Percentiles rank a stretch among this genome's conserved stretches.
Conservation (phyloP, 2,329 filamentous ascomycete species). For the Aspergillus sp. region DNA sequence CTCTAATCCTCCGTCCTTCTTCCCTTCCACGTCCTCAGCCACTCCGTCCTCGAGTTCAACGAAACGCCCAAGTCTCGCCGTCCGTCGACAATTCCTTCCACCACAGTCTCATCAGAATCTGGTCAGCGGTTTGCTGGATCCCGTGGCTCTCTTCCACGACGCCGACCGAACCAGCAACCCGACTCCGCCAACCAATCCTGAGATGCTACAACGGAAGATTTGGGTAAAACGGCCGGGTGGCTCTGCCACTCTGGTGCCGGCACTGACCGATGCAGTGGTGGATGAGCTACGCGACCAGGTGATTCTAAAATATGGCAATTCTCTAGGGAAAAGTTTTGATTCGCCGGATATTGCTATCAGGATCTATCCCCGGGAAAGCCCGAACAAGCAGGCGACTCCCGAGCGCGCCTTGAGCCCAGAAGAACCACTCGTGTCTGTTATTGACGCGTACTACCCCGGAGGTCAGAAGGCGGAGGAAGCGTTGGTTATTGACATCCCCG, state of each 20-base stretch:
- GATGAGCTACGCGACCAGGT: slow-evolving; percentile 93
- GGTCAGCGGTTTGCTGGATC: slow-evolving; percentile 26
- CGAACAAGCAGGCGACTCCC: slow-evolving; percentile 34
- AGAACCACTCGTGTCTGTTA: slow-evolving; percentile 65
- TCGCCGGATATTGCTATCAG: slow-evolving; percentile 78
- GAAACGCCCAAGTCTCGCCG: slow-evolving; percentile 26
- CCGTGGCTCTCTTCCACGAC: slow-evolving; percentile 12
- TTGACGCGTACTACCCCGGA: slow-evolving; percentile 76
- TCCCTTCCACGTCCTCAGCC: slow-evolving; percentile 1
- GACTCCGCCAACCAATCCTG: slow-evolving; percentile 13
- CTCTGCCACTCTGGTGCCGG: slow-evolving; percentile 77
- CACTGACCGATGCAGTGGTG: slow-evolving; percentile 80
- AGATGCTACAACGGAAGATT: slow-evolving; percentile 57
- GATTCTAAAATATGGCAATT: slow-evolving; percentile 86
- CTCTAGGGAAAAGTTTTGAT: slow-evolving; percentile 78
- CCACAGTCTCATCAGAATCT: slow-evolving; percentile 31
- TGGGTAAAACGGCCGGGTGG: slow-evolving; percentile 86
- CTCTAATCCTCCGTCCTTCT: slow-evolving; percentile 7
- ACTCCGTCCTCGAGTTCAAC: slow-evolving; percentile 9
- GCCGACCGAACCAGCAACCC: slow-evolving; percentile 13
- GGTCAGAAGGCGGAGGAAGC: slow-evolving; percentile 86
- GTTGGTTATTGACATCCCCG: slow-evolving; percentile 77
- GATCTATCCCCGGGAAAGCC: slow-evolving; percentile 59
- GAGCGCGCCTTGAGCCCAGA: slow-evolving; percentile 75
- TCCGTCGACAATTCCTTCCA: slow-evolving; percentile 32